Evolutionary conservation across 352 stramenopile species (phyloP), one percentile per base, ranked within the genome.

Genomic region (Aphanomyces astaci): DNA sequence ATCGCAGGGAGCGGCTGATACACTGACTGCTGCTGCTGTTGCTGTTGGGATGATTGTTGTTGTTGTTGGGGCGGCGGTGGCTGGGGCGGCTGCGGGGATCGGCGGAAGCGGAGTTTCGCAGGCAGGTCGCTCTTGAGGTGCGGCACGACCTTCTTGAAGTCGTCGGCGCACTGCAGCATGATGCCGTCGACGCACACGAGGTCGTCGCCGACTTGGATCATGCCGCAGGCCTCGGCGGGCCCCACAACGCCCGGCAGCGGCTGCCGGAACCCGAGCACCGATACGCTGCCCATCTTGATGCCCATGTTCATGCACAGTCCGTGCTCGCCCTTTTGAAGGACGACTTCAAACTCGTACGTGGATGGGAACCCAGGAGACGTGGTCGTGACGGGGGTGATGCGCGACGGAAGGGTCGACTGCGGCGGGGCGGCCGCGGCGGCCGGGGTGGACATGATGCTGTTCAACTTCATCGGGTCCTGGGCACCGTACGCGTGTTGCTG

Each of bases 271-370:
- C 86, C 90, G 28, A 86, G 91, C 28, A 95, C 85, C 0, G 78
- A 86, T 45, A 95, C 84, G 7, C 82, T 90, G 10, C 85, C 84
- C 63, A 84, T 72, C 13, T 86, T 81, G 63, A 95, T 83, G 64
- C 85, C 93, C 87, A 95, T 95, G 72, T 95, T 95, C 87, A 95
- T 95, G 70, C 87, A 95, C 31, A 95, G 75, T 2, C 87, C 87
- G 48, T 92, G 89, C 11, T 80, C 89, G 56, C 87, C 87, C 67
- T 95, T 95, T 73, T 93, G 83, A 63, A 95, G 77, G 70, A 92
- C 54, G 33, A 95, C 85, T 70, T 95, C 87, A 60, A 91, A 95
- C 74, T 95, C 85, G 45, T 94, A 68, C 62, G 62, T 59, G 27
- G 27, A n/a, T 4, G 40, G 40, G n/a, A 60, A 59, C 5, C 51